phyloP scores from a whole-genome alignment of 1,139 yeast species.

The Yamadazyma dendronema region DNA sequence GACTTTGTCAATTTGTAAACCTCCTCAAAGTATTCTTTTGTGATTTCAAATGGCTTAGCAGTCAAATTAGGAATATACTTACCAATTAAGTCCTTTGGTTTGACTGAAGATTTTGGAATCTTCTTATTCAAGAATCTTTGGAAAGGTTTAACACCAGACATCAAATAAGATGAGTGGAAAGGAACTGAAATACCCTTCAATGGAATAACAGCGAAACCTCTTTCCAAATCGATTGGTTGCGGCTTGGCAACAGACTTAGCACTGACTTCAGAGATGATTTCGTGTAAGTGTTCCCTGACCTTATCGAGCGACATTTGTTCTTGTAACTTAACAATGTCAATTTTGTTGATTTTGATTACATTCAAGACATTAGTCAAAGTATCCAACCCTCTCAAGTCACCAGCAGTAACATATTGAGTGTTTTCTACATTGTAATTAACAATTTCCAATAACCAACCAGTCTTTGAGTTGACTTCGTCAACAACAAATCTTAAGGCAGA shows the following conservation, averaged over 20 bases:
- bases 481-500: slow-evolving; percentile 94
- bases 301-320: slow-evolving; percentile 79
- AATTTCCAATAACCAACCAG: slow-evolving; percentile 94
- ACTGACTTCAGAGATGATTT: slow-evolving; percentile 83
- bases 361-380: slow-evolving; percentile 91
- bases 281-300: slow-evolving; percentile 82
- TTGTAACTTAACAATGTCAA: slow-evolving; percentile 86
- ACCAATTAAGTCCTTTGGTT: slow-evolving; percentile 88
- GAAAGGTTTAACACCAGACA: slow-evolving; percentile 98
- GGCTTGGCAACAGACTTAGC: slow-evolving; percentile 81
- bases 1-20: slow-evolving; percentile 90
- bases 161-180: slow-evolving; percentile 96
- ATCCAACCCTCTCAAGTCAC: slow-evolving; percentile 94
- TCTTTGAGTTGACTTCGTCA: slow-evolving; percentile 76
- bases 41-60: slow-evolving; percentile 92
- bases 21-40: slow-evolving; percentile 95
- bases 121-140: slow-evolving; percentile 95
- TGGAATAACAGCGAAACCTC: slow-evolving; percentile 98
- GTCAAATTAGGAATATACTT: slow-evolving; percentile 98
- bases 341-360: slow-evolving; percentile 88
- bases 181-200: slow-evolving; percentile 98
- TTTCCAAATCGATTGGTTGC: slow-evolving; percentile 93
- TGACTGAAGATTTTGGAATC: slow-evolving; percentile 91
- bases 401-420: slow-evolving; percentile 97
- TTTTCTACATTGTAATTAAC: slow-evolving; percentile 98